Evolutionary conservation across 2,329 filamentous ascomycete genomes (phyloP).

Genomic region (Aaosphaeria arxii): DNA sequence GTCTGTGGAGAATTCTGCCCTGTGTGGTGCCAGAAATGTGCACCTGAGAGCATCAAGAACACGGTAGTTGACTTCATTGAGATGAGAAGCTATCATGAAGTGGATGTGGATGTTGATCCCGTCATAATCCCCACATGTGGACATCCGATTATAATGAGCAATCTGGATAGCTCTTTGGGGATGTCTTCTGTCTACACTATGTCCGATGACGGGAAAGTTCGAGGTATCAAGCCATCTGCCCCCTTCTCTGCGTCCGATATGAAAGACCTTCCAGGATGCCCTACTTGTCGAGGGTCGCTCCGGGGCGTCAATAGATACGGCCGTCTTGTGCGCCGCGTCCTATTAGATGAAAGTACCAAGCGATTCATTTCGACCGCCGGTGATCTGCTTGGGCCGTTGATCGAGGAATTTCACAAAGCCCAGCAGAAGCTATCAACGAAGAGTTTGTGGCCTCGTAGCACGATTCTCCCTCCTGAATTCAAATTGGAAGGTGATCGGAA

Average conservation of each 20-base stretch:
- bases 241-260: conserved; percentile 50
- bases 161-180: conserved; percentile 61
- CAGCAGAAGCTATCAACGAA: conserved; percentile 7
- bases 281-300: conserved; percentile 59
- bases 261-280: conserved; percentile 48
- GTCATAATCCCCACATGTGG: conserved; percentile 62
- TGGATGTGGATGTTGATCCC: conserved; percentile 58
- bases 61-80: conserved; percentile 57
- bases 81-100: conserved; percentile 53
- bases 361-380: conserved; percentile 60
- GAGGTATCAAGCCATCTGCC: conserved; percentile 30
- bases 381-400: conserved; percentile 40
- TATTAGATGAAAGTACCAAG: conserved; percentile 63
- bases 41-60: conserved; percentile 41
- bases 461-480: conserved; percentile 5
- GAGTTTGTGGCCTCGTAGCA: neutral
- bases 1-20: conserved; percentile 66
- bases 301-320: conserved; percentile 60
- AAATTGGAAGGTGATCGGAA: conserved; percentile 2
- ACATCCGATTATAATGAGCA: conserved; percentile 59
- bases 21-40: conserved; percentile 58
- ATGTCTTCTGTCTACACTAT: conserved; percentile 52
- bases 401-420: conserved; percentile 24
- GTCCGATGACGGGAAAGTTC: conserved; percentile 33
- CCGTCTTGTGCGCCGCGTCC: conserved; percentile 57